Evolutionary conservation across 2,329 filamentous ascomycete species (phyloP).

Genomic region (Aspergillus terreus): DNA sequence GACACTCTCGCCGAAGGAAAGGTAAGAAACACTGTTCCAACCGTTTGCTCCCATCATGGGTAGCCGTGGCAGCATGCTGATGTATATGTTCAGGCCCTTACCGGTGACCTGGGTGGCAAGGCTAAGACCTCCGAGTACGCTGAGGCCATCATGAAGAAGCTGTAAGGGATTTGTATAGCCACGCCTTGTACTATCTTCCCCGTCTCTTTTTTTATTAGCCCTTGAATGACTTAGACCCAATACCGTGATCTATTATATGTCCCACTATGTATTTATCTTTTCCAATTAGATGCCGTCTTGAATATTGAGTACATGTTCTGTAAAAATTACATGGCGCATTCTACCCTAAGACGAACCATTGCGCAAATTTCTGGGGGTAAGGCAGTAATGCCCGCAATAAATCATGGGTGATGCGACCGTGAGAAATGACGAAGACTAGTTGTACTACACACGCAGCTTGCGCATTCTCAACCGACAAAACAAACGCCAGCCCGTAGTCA

Average conservation of each 20-base stretch:
- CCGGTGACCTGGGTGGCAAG: conserved; percentile 93
- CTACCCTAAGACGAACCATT: background rate
- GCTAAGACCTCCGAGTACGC: conserved; percentile 95
- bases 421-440: too few species aligned
- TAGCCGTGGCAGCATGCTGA: background rate
- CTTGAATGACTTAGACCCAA: conserved; percentile 37
- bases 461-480: conserved; percentile 2
- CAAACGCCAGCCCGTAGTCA: conserved; percentile 14
- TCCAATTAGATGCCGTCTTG: conserved; percentile 18
- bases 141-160: conserved; percentile 74
- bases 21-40: conserved; percentile 41
- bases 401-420: too few species aligned
- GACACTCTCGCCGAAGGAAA: conserved; percentile 94
- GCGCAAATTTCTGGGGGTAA: too few species aligned
- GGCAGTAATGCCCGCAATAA: too few species aligned
- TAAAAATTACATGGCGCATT: background rate
- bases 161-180: conserved; percentile 37
- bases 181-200: conserved; percentile 36
- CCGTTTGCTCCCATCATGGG: background rate
- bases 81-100: conserved; percentile 58
- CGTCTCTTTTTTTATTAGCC: conserved; percentile 25
- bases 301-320: background rate
- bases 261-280: conserved; percentile 32
- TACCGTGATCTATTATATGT: conserved; percentile 36
- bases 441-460: background rate